Evolutionary conservation across 768 basidiomycete species (phyloP), one percentile per base, ranked within the genome.

Genomic region (Boletus eberwhitei): DNA sequence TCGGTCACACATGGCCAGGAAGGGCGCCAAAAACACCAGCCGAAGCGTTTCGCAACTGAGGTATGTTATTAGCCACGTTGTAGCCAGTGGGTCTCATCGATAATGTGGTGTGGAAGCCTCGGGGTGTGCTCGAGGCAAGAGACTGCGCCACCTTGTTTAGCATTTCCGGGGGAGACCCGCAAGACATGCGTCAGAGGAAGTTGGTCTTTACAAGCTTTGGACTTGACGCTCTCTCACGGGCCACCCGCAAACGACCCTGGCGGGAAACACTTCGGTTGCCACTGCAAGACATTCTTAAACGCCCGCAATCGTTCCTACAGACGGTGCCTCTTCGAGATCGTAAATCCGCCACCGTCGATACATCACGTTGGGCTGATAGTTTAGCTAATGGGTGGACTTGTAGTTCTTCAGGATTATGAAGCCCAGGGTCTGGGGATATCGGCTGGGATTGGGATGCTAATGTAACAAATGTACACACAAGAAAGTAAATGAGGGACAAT

Each of bases 381-480:
- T 22, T 14, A 16, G 38, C 21, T 35, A 8, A 37, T 24, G 13
- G n/a, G 8, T 22, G 26, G 31, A 26, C 14, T 39, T 8, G 26
- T 37, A 36, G 16, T 24, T n/a, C 34, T 34, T 35, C 19, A 54
- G 14, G 4, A 3, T 0, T 12, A 34, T 29, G 17, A 22, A 38
- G 19, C 29, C 24, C 19, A 5, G 13, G 26, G 34, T 53, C 51
- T 21, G 42, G 43, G 19, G 13, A 53, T 36, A 55, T 41, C 50
- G 17, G 16, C 29, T 48, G 21, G 31, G 40, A 46, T 54, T 34
- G 29, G n/a, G 12, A 39, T 19, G 24, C 40, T 35, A 48, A 41
- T 59, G 50, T 48, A 46, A 57, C 42, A 50, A 59, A 38, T 34
- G 19, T 57, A 61, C 43, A 57, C 38, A 35, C 26, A 47, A 22